These are phyloP conservation scores for Cucumis hystrix DNA, from an alignment of 306 rosid genomes.

Conservation along the genomic window DNA sequence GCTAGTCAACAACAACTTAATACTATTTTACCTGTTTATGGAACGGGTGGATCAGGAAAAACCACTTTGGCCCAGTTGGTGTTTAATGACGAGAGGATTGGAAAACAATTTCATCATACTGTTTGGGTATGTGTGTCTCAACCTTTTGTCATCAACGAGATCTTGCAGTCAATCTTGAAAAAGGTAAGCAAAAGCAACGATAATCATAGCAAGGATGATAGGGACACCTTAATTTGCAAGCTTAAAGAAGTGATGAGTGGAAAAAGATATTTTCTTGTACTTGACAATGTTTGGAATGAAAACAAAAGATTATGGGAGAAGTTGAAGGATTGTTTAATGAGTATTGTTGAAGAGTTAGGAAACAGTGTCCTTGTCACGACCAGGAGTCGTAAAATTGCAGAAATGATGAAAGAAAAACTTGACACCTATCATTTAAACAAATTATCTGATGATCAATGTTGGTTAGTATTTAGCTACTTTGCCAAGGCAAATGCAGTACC, in stretches of 20 bases:
- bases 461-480: background rate
- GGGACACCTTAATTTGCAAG: background rate
- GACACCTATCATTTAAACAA: background rate
- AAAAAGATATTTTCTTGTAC: conserved; percentile 1
- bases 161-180: background rate
- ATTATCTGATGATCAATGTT: conserved; percentile 3
- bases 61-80: conserved; percentile 7
- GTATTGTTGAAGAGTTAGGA: background rate
- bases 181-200: too few species aligned
- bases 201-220: background rate
- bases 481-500: background rate
- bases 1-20: background rate
- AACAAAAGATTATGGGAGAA: background rate
- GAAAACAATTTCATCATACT: background rate
- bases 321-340: background rate
- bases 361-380: conserved; percentile 1
- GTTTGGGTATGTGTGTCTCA: conserved; percentile 13
- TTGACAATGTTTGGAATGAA: conserved; percentile 19
- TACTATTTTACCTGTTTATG: background rate
- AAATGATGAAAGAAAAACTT: background rate
- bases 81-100: background rate
- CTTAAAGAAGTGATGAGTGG: background rate
- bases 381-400: background rate
- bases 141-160: background rate
- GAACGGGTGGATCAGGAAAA: conserved; percentile 11